These are phyloP conservation scores for Talaromyces sp. DNA, from an alignment of 2,329 filamentous ascomycete species.

Conservation along the genomic window DNA sequence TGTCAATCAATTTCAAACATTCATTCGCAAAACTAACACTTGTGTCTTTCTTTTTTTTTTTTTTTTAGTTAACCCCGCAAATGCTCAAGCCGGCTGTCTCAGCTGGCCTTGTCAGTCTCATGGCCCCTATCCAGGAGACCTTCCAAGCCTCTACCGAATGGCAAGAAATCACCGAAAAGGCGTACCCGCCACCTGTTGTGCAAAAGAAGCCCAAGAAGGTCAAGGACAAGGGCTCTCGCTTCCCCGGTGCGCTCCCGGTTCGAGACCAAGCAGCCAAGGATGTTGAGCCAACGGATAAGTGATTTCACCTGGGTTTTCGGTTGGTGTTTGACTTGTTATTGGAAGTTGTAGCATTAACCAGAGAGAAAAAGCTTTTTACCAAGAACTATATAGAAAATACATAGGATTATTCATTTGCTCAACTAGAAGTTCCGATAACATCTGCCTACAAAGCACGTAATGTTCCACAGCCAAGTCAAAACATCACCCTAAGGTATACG, in stretches of 20 bases:
- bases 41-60: not conserved
- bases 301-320: not conserved
- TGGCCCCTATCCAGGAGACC: conserved; percentile 71
- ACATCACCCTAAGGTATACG: too few species aligned
- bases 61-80: conserved; percentile 69
- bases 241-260: conserved; percentile 41
- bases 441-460: not conserved
- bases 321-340: too few species aligned
- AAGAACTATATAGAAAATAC: not conserved
- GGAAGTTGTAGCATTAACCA: not conserved
- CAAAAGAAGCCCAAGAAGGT: conserved; percentile 71
- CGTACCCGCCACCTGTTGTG: conserved; percentile 67
- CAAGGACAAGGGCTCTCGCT: conserved; percentile 69
- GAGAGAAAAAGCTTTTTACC: not conserved
- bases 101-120: conserved; percentile 65
- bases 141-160: conserved; percentile 71
- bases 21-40: conserved; percentile 7
- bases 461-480: too few species aligned
- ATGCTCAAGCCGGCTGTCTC: conserved; percentile 80
- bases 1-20: not conserved
- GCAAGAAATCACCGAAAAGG: conserved; percentile 71
- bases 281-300: not conserved
- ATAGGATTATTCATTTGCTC: not conserved
- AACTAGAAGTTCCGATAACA: not conserved
- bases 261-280: not conserved